A percentile compares a stretch with the other conserved stretches of the same genome.
Conservation (phyloP, 805 yeast species). For the Debaryomyces tyrocola region DNA sequence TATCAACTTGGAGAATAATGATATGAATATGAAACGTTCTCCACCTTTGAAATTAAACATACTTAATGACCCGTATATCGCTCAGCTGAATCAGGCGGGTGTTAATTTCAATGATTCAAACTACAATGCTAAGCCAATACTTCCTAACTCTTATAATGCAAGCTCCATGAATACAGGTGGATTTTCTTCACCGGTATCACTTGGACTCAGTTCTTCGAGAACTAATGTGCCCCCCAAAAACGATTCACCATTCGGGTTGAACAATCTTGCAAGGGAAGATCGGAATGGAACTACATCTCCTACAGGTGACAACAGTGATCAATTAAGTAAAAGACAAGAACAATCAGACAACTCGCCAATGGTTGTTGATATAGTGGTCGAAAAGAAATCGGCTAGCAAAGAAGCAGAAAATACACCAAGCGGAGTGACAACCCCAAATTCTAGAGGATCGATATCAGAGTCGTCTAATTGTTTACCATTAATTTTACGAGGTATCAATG, state of each 20-base stretch:
- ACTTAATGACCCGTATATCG: conserved; percentile 13
- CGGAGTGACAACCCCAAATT: conserved; percentile 2
- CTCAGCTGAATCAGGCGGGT: not conserved
- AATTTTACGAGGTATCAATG: conserved; percentile 61
- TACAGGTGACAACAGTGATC: conserved; percentile 1
- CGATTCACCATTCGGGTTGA: conserved; percentile 18
- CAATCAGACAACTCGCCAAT: not conserved
- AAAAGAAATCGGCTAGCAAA: not conserved
- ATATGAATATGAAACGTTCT: conserved; percentile 12
- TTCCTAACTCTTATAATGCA: conserved; percentile 1
- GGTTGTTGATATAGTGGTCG: not conserved
- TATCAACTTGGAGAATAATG: conserved; percentile 10
- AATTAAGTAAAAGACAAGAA: not conserved
- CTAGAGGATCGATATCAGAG: conserved; percentile 15
- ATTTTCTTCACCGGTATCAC: conserved; percentile 16
- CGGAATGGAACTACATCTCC: conserved; percentile 15
- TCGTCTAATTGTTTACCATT: conserved; percentile 67
- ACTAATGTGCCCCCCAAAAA: conserved; percentile 13
- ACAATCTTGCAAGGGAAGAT: conserved; percentile 6
- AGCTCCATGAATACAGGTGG: conserved; percentile 11
- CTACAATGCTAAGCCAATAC: conserved; percentile 3
- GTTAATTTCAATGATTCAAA: not conserved
- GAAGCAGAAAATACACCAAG: conserved; percentile 4
- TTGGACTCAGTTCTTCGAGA: not conserved
- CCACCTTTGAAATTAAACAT: conserved; percentile 30